Base-by-base conservation (phyloP, 2,329 filamentous ascomycete genomes). In the Sporothrix variecibatus region DNA sequence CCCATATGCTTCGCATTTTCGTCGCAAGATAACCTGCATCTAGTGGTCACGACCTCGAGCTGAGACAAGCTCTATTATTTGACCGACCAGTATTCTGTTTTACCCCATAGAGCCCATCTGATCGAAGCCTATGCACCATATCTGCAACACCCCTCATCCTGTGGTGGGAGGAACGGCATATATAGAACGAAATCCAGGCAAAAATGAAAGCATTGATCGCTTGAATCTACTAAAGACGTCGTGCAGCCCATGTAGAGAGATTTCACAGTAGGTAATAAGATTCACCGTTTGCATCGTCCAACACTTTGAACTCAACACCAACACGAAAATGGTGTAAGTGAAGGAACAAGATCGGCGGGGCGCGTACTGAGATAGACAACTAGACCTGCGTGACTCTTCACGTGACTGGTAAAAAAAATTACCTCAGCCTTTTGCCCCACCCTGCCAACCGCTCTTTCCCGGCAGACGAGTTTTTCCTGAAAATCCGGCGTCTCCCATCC, bases 381-480 rank as follows among this genome's bases (percentile, higher is more conserved):
- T 17, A 38, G 2, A 20, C 1, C 15, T 23, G 8, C 2, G 26
- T 60, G 28, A 62, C 58, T 34, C n/a, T 43, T 2, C 62, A 67
- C 38, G 62, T 67, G 62, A 67, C 38, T 9, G 1, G 0, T 1
- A 4, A 23, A 3, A 11, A 62, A 56, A 64, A 64, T 64, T 64
- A 38, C n/a, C 38, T 26, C n/a, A 46, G 23, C 2, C 34, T 11
- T 12, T 12, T n/a, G 34, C 58, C 58, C 58, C 58, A 62, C 58
- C n/a, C 62, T 67, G 2, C 38, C 38, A 46, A 28, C 62, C n/a
- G 53, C 69, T 17, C 26, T 40, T 34, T 53, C n/a, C 40, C 53
- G 60, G 71, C 46, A 46, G 26, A 53, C 62, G 23, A 17, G 53
- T 73, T 69, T 73, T 73, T 70, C 72, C 53, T 67, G 62, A 67